Base-by-base conservation (phyloP, 2,329 filamentous ascomycete species). In the Aspergillus amoenus region DNA sequence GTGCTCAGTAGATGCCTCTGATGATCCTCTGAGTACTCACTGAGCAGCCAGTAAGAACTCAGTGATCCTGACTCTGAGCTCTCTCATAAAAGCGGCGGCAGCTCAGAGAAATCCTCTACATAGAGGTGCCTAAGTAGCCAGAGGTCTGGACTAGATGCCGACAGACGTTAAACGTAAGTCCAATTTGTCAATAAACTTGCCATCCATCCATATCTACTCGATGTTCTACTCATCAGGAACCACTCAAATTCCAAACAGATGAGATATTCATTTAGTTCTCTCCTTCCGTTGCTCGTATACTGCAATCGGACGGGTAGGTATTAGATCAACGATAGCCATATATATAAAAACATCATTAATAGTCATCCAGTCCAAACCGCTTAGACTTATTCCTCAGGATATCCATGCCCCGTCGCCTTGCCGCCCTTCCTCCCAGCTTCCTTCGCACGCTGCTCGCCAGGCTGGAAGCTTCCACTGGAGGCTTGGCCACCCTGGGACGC, bases 381-480 rank as follows among this genome's bases (percentile, higher is more conserved):
- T 1, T 37, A 1, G 6, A 6, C 21, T 45, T 53, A 53, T 30
- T 55, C 52, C 44, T 55, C 52, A 41, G 52, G 52, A 34, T 49
- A 27, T 27, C 24, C 24, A 8, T 30, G 9, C 11, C 64, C 56
- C 12, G 56, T 53, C 5, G 48, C 21, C 52, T 48, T 79, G 6
- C 82, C 82, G 3, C 82, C 82, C 71, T 84, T 84, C 32, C 74
- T 72, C 3, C 82, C 82, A 17, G 82, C 82, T 67, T 84, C 82
- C 47, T 73, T 77, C 2, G 82, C 81, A 58, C 74, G 77, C 67
- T 82, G 77, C 47, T 78, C 81, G 6, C 82, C 80, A 0, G 77
- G 76, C 64, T 84, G 79, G 53, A 85, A 85, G 3, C 78, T 82
- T 4, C 83, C 82, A 37, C 76, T 74, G 0, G 81, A 84, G 0